These are phyloP conservation scores for Artemisia annua DNA, from an alignment of 129 eudicot genomes.

Conservation along the genomic window DNA sequence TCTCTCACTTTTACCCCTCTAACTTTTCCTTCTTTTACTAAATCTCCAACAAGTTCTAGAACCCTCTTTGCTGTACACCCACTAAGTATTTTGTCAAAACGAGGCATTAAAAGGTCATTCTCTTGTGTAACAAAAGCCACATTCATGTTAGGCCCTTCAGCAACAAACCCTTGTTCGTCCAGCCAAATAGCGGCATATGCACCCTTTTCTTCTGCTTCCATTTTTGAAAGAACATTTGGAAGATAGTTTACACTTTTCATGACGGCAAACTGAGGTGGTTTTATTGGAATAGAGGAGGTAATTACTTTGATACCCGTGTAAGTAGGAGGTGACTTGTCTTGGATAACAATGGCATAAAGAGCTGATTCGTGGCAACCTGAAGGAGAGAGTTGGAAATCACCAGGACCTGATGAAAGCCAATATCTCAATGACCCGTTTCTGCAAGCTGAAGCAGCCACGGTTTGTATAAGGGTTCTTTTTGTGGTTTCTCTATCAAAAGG, in stretches of 20 bases:
- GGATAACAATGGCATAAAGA: conserved; percentile 73
- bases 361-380: conserved; percentile 56
- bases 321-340: conserved; percentile 48
- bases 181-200: conserved; percentile 89
- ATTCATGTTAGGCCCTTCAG: conserved; percentile 96
- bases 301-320: conserved; percentile 68
- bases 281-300: conserved; percentile 82
- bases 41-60: conserved; percentile 51
- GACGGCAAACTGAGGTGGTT: conserved; percentile 75
- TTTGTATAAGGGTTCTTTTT: conserved; percentile 71
- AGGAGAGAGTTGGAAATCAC: conserved; percentile 91
- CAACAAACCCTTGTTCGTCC: conserved; percentile 74
- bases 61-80: conserved; percentile 89
- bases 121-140: conserved; percentile 81
- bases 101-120: conserved; percentile 76
- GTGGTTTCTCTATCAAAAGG: conserved; percentile 76
- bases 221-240: conserved; percentile 80
- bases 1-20: conserved; percentile 47
- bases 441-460: conserved; percentile 79
- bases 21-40: conserved; percentile 56
- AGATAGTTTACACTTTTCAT: conserved; percentile 93
- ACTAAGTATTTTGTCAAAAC: conserved; percentile 71
- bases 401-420: conserved; percentile 95
- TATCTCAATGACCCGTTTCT: conserved; percentile 75
- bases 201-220: conserved; percentile 89